Evolutionary conservation across 2,329 filamentous ascomycete species (phyloP), one percentile per base, ranked within the genome.

Genomic region (Falciphora oryzae): DNA sequence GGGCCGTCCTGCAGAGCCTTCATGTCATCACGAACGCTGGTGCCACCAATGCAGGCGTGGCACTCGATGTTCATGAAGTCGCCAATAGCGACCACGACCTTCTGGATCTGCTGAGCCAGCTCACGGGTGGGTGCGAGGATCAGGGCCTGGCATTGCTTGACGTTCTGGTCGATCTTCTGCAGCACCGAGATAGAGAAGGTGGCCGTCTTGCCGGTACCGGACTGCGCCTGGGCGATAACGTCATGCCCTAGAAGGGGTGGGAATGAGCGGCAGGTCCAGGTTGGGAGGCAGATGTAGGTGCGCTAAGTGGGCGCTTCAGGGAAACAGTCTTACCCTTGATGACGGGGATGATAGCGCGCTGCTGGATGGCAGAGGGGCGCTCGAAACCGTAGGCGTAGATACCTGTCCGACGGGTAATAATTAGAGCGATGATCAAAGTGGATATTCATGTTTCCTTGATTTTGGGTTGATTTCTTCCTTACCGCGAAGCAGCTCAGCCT

Each of bases 311-410:
- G 44, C 27, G 28, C 27, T 56, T 29, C 29, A 4, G 18, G 4
- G 25, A 14, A 35, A 4, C 44, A 25, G 10, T 61, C 89, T 79
- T 83, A 95, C 92, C 93, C 89, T 98, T 97, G 86, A 99, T 98
- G 78, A 99, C 95, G 77, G 95, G 96, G 91, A 98, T 96, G 82
- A 99, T 99, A 74, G 95, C 95, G 78, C 96, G 94, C 90, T 97
- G 93, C 90, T 99, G 95, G 75, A 99, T 99, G 79, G 95, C 94
- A 83, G 95, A 99, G 69, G 95, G 95, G 73, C 95, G 93, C 89
- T 99, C 95, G 85, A 99, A 99, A 91, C 95, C 95, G 81, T 99
- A 99, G 79, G 95, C 95, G 81, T 98, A 99, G 80, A 99, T 92
- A 85, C 91, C 88, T 90, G 75, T 64, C 62, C 61, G 62, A 44